Percentiles rank a stretch among this genome's conserved stretches.
Evolutionary conservation across 1,284 basidiomycete species (phyloP).

Genomic region (Xerocomus nothofagi): DNA sequence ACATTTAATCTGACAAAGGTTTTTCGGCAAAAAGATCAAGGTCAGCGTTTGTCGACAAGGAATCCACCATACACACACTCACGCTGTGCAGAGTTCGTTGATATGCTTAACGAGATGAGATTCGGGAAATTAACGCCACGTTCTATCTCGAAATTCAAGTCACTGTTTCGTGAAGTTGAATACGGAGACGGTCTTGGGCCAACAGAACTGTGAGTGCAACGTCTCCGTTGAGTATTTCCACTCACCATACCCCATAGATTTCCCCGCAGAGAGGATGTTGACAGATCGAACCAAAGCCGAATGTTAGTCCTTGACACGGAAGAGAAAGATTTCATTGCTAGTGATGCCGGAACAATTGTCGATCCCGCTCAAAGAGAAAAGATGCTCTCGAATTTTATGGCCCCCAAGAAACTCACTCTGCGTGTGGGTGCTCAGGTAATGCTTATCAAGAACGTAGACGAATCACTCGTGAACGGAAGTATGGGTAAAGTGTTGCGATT

Average conservation of each 20-base stretch:
- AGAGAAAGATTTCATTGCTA: constrained; percentile 45
- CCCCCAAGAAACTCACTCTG: constrained; percentile 57
- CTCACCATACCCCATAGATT: constrained; percentile 48
- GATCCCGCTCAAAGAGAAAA: constrained; percentile 59
- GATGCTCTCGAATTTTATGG: constrained; percentile 75
- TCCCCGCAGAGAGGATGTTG: constrained; percentile 87
- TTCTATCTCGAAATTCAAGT: constrained; percentile 62
- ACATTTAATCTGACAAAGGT: constrained; percentile 64
- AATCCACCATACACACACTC: constrained; percentile 1
- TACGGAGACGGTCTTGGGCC: constrained; percentile 77
- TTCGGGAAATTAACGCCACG: constrained; percentile 65
- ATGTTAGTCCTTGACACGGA: constrained; percentile 51
- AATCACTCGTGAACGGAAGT: constrained; percentile 72
- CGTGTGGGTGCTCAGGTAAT: constrained; percentile 53
- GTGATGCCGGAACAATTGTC: constrained; percentile 54
- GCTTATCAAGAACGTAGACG: constrained; percentile 75
- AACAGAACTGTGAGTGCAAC: constrained; percentile 66
- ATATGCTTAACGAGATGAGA: constrained; percentile 92
- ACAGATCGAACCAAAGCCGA: constrained; percentile 68
- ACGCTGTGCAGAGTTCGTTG: constrained; percentile 65
- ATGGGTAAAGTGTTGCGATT: constrained; percentile 67
- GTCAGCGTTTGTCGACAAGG: constrained; percentile 35
- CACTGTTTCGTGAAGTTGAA: constrained; percentile 54
- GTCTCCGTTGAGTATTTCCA: constrained; percentile 2
- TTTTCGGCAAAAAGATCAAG: constrained; percentile 66